phyloP scores from a whole-genome alignment of 208 protist species.

The Leishmania mexicana region DNA sequence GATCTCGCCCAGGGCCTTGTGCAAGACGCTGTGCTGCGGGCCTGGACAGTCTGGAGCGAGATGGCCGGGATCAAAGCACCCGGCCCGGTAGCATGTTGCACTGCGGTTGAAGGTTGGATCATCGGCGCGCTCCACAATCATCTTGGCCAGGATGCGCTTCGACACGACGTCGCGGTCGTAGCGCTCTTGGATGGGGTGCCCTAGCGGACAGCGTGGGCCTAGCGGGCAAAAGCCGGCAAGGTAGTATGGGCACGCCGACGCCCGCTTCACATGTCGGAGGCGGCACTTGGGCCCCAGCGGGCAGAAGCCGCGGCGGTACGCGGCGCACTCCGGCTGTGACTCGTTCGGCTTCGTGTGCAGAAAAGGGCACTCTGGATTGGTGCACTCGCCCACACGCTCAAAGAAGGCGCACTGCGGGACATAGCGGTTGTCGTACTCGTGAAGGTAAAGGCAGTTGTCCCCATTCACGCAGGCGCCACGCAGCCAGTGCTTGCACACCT shows the following conservation, averaged over 20 bases:
- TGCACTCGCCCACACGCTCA: constrained; percentile 94
- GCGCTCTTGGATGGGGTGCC: constrained; percentile 90
- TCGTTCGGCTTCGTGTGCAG: constrained; percentile 90
- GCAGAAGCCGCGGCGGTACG: constrained; percentile 92
- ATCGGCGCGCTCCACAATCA: constrained; percentile 69
- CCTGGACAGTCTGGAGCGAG: constrained; percentile 82
- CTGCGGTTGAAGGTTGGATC: constrained; percentile 78
- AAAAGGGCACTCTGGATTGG: constrained; percentile 97
- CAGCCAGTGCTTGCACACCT: constrained; percentile 98
- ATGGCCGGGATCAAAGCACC: constrained; percentile 89
- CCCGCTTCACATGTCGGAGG: constrained; percentile 83
- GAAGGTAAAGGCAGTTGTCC: constrained; percentile 95
- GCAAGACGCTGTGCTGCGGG: constrained; percentile 64
- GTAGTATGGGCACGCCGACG: constrained; percentile 90
- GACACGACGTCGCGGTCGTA: constrained; percentile 78
- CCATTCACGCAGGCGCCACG: constrained; percentile 97
- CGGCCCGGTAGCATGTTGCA: constrained; percentile 73
- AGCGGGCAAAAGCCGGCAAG: constrained; percentile 95
- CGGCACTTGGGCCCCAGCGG: constrained; percentile 87
- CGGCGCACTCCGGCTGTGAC: constrained; percentile 81
- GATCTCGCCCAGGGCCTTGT: constrained; percentile 56
- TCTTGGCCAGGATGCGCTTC: constrained; percentile 60
- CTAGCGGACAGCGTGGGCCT: constrained; percentile 92
- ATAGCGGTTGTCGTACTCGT: constrained; percentile 95
- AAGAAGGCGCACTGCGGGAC: constrained; percentile 97